These are phyloP conservation scores for Fraxinus floribunda DNA, from an alignment of 305 asterid genomes.

Conservation along the genomic window DNA sequence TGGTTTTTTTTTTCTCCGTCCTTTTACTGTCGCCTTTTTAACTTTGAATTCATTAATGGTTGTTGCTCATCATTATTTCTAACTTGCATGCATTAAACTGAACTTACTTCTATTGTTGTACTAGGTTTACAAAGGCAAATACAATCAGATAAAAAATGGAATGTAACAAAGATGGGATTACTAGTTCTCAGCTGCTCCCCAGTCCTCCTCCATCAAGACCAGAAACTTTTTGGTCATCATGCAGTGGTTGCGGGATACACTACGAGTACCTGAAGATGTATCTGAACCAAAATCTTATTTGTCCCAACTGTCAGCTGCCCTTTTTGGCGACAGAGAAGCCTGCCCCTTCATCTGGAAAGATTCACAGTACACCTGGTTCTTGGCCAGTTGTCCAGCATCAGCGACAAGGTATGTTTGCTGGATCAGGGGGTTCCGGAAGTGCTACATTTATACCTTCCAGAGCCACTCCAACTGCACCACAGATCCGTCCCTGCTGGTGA, in stretches of 20 bases:
- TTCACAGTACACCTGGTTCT: background rate
- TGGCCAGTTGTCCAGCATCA: constrained; percentile 13
- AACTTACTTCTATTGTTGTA: constrained; percentile 1
- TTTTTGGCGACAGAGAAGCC: constrained; percentile 45
- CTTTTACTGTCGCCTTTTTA: background rate
- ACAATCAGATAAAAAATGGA: constrained; percentile 36
- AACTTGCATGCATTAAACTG: background rate
- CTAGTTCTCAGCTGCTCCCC: constrained; percentile 13
- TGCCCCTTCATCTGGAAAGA: constrained; percentile 27
- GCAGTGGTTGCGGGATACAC: constrained; percentile 37
- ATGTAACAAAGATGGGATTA: constrained; percentile 43
- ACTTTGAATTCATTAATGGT: background rate
- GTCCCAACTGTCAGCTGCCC: constrained; percentile 42
- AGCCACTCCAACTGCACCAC: constrained; percentile 25
- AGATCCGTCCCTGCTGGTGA: constrained; percentile 15
- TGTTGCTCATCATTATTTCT: background rate
- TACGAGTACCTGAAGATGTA: constrained; percentile 34
- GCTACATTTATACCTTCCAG: constrained; percentile 13
- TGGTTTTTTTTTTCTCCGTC: background rate
- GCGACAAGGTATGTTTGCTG: constrained; percentile 20
- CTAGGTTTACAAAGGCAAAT: constrained; percentile 9
- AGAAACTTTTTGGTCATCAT: constrained; percentile 57
- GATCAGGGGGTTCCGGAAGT: constrained; percentile 19
- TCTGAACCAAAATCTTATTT: constrained; percentile 42
- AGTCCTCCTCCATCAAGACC: constrained; percentile 20